A percentile compares a stretch with the other conserved stretches of the same genome.
Conservation (phyloP, 768 basidiomycete species). For the Termitomyces sp. region DNA sequence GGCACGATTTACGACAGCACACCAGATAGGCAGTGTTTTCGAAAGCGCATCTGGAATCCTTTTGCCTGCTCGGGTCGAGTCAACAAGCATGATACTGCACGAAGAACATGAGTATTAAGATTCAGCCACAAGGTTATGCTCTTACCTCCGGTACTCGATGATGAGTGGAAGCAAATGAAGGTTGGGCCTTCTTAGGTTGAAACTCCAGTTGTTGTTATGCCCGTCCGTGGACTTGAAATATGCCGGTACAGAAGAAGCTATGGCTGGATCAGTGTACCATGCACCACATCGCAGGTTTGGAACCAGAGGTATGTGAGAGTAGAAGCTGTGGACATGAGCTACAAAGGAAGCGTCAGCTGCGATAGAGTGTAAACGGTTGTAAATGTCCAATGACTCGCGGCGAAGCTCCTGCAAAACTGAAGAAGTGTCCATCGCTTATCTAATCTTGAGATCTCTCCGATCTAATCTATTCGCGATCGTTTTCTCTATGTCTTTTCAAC, state of each 20-base stretch:
- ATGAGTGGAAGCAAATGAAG: conserved; percentile 67
- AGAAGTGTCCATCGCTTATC: conserved; percentile 11
- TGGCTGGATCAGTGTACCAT: conserved; percentile 81
- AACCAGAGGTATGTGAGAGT: conserved; percentile 36
- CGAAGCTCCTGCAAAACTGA: conserved; percentile 46
- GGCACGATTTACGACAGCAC: conserved; percentile 77
- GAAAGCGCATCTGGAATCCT: conserved; percentile 91
- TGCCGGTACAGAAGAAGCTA: conserved; percentile 41
- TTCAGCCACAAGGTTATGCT: background rate
- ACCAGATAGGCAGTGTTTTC: conserved; percentile 95
- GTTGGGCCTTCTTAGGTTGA: conserved; percentile 81
- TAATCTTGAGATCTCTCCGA: conserved; percentile 5
- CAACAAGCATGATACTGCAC: conserved; percentile 76
- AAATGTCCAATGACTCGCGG: conserved; percentile 70
- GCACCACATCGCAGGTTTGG: conserved; percentile 93
- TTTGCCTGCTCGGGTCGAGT: conserved; percentile 91
- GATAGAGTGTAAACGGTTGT: conserved; percentile 86
- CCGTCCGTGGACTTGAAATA: conserved; percentile 96
- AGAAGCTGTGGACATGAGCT: conserved; percentile 16
- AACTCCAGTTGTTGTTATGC: conserved; percentile 79
- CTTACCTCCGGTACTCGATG: conserved; percentile 53
- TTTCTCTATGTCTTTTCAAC: conserved; percentile 2
- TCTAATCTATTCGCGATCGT: conserved; percentile 6
- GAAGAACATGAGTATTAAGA: background rate
- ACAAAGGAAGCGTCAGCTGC: conserved; percentile 74